Conservation (phyloP, 495 filamentous ascomycete species). For the Penicillium ochrochloron region DNA sequence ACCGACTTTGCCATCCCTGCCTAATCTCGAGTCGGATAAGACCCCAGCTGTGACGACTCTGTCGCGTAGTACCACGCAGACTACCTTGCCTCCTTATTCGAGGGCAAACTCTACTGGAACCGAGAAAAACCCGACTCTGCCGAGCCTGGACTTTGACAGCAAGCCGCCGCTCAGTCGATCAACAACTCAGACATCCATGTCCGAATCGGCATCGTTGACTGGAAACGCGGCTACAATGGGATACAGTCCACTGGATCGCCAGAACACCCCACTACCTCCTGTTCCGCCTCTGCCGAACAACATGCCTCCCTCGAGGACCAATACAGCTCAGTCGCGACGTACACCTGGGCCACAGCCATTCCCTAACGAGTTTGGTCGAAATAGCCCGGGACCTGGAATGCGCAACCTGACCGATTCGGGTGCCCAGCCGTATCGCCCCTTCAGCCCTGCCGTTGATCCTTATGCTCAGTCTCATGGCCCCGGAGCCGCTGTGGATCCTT, state of each 20-base stretch:
- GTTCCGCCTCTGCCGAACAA: constrained; percentile 29
- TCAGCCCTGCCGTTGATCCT: constrained; percentile 23
- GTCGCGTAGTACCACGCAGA: constrained; percentile 68
- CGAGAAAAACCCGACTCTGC: constrained; percentile 27
- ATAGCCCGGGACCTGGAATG: constrained; percentile 14
- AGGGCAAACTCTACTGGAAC: constrained; percentile 23
- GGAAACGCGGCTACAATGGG: constrained; percentile 30
- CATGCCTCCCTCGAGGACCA: constrained; percentile 17
- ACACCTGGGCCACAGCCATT: constrained; percentile 18
- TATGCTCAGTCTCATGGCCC: constrained; percentile 17
- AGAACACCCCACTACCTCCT: constrained; percentile 25
- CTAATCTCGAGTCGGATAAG: constrained; percentile 62
- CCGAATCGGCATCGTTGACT: constrained; percentile 31
- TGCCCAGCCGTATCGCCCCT: constrained; percentile 18
- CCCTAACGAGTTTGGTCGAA: constrained; percentile 9
- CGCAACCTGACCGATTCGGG: constrained; percentile 26
- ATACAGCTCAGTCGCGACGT: constrained; percentile 17
- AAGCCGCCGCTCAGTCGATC: constrained; percentile 32
- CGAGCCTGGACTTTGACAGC: constrained; percentile 30
- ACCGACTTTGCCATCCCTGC: constrained; percentile 72
- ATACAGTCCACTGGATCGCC: constrained; percentile 32
- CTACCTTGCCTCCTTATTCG: constrained; percentile 59
- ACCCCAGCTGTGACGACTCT: constrained; percentile 62
- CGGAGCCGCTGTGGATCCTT: constrained; percentile 24
- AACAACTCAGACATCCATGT: constrained; percentile 32